A percentile compares a stretch with the other conserved stretches of the same genome.
Evolutionary conservation across 2,329 filamentous ascomycete genomes (phyloP).

Genomic region (Didymella arachidicola): DNA sequence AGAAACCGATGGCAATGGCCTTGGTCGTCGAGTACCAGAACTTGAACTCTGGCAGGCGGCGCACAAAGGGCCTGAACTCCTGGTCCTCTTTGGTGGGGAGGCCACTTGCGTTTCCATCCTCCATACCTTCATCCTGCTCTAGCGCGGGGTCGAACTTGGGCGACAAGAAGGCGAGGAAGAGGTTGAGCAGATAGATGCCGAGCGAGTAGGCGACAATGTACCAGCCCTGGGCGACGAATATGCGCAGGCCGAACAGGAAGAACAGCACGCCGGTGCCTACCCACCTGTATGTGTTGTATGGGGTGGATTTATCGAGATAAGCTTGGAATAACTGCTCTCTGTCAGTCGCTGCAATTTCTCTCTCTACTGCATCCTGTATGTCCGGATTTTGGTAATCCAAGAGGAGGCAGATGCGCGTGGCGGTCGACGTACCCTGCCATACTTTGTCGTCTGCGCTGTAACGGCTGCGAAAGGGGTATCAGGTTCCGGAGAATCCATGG

Average conservation of each 20-base stretch:
- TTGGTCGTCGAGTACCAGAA: conserved; percentile 98
- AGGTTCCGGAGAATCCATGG: conserved; percentile 86
- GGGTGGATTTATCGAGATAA: conserved; percentile 91
- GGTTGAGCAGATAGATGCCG: conserved; percentile 97
- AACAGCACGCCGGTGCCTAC: conserved; percentile 78
- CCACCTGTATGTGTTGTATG: conserved; percentile 91
- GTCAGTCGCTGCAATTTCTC: conserved; percentile 23
- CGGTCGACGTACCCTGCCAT: conserved; percentile 69
- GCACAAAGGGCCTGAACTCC: conserved; percentile 97
- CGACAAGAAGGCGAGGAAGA: conserved; percentile 97
- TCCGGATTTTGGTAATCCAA: not conserved
- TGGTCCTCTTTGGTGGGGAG: conserved; percentile 96
- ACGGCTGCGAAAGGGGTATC: conserved; percentile 94
- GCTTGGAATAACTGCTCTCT: conserved; percentile 82
- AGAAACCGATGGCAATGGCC: conserved; percentile 81
- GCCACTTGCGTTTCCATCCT: conserved; percentile 79
- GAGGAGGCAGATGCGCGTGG: conserved; percentile 20
- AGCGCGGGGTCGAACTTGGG: conserved; percentile 99
- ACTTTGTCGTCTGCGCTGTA: conserved; percentile 79
- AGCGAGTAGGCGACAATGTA: conserved; percentile 99
- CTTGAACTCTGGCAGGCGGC: conserved; percentile 97
- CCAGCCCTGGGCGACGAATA: conserved; percentile 94
- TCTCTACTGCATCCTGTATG: conserved; percentile 4
- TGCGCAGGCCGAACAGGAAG: conserved; percentile 83
- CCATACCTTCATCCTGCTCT: conserved; percentile 94